Base-by-base conservation (phyloP, 768 basidiomycete genomes). In the Erythrobasidium yunnanense region DNA sequence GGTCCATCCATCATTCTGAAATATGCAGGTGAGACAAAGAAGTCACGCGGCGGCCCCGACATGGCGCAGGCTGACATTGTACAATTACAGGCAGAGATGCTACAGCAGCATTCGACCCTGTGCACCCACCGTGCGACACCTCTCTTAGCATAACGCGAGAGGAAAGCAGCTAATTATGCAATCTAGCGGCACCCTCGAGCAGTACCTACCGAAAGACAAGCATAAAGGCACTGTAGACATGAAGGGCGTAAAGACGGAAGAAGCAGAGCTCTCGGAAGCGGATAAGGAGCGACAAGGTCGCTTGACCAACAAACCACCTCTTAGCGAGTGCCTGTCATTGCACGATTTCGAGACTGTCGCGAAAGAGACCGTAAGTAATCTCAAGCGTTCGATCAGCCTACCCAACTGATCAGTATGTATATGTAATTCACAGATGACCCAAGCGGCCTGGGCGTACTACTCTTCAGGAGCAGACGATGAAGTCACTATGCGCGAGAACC, bases 71-170 rank as follows among this genome's bases (percentile, higher is more conserved):
- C n/a, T n/a, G n/a, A n/a, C n/a, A n/a, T n/a, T n/a, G n/a, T n/a
- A n/a, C n/a, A n/a, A n/a, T n/a, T n/a, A n/a, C n/a, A n/a, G n/a
- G 92, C 91, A 74, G 89, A 88, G 32, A 93, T 86, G 84, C 72
- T 66, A 78, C 71, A 17, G 53, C 69, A 66, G 67, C 67, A 8
- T 72, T 68, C 69, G 89, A 71, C 38, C 73, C 73, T 1, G 88
- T 95, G 46, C 92, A 96, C 76, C 85, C 91, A 2, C 83, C 85
- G 56, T 58, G 45, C 42, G 55, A 85, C 87, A 70, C 84, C 87
- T 20, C 81, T 93, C 52, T 81, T 85, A n/a, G n/a, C n/a, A n/a
- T n/a, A n/a, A n/a, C n/a, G n/a, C n/a, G n/a, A n/a, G n/a, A n/a
- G n/a, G n/a, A n/a, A n/a, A n/a, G n/a, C n/a, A n/a, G n/a, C n/a